Conservation (phyloP, 176 grass and related monocot species). For the Zea luxurians region DNA sequence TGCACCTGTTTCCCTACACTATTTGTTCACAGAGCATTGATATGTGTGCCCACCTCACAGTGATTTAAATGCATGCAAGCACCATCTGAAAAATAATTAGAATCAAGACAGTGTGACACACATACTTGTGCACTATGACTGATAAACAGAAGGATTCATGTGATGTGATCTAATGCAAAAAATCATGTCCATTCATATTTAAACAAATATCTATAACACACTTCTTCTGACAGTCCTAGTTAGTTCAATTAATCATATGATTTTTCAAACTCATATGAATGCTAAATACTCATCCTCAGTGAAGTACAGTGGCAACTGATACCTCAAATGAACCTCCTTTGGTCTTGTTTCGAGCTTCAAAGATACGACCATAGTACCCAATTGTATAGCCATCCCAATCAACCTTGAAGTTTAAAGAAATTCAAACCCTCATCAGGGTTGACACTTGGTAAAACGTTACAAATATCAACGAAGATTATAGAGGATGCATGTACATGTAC, state of each 20-base stretch:
- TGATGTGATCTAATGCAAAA: not conserved
- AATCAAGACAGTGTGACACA: not conserved
- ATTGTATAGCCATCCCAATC: slow-evolving; percentile 99
- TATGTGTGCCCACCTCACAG: not conserved
- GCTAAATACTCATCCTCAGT: not conserved
- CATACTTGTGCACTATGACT: not conserved
- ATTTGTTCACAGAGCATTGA: not conserved
- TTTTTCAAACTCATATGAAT: slow-evolving; percentile 5
- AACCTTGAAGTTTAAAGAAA: slow-evolving; percentile 65
- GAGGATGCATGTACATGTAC: not conserved
- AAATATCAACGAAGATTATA: not conserved
- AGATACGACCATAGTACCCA: slow-evolving; percentile 97
- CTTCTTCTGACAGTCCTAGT: not conserved
- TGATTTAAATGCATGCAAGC: not conserved
- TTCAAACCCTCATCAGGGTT: slow-evolving; percentile 42
- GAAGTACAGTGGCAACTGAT: slow-evolving; percentile 16
- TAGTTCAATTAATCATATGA: not conserved
- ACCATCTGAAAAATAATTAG: not conserved
- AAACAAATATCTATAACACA: slow-evolving; percentile 5
- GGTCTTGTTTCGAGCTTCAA: slow-evolving; percentile 98
- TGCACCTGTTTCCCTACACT: not conserved
- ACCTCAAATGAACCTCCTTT: slow-evolving; percentile 99
- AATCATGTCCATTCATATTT: not conserved
- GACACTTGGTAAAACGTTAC: slow-evolving; percentile 7
- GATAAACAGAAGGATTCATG: not conserved